Base-by-base conservation (phyloP, 2,329 filamentous ascomycete genomes). In the Colletotrichum kahawae region DNA sequence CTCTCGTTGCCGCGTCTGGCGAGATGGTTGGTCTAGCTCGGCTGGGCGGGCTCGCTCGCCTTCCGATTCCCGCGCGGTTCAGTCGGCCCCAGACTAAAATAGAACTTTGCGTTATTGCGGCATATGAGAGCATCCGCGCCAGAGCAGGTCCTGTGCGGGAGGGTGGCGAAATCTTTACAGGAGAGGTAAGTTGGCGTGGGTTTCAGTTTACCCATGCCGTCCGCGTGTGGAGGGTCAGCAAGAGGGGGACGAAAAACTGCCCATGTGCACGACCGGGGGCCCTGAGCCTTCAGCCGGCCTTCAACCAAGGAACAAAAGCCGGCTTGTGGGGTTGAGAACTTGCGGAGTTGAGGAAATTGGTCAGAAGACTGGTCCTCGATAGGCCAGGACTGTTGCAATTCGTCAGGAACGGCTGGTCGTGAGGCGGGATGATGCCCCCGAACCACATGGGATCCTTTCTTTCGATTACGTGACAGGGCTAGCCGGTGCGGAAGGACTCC, bases 261-360 rank as follows among this genome's bases (percentile, higher is more conserved):
- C 43, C 38, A 38, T 24, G 48, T 70, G 69, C 73, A 75, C 69
- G 64, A 73, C 64, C 36, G 64, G 69, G 57, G 69, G 9, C 57
- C 57, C 29, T 16, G 33, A 34, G 18, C 36, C 18, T 43, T 24
- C 16, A n/a, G 31, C 24, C 56, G 43, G 18, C 36, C 18, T 43
- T 24, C 16, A n/a, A 38, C 13, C 56, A 36, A n/a, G 29, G 69
- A 67, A 67, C 54, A 31, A 63, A 27, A 59, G 29, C 29, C 63
- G 48, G 33, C 34, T 51, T 71, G 67, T 74, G 54, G 57, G 34
- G 67, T 33, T 56, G 36, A 56, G 10, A 43, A 10, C 33, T 31
- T 57, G 63, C 7, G 36, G 36, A 65, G 10, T 31, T 51, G 16
- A 43, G 14, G n/a, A 27, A 16, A 70, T 54, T 63, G 36, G 67